Percentiles rank a stretch among this genome's conserved stretches.
Evolutionary conservation across 768 basidiomycete species (phyloP).

Genomic region (Termitomyces sp.): DNA sequence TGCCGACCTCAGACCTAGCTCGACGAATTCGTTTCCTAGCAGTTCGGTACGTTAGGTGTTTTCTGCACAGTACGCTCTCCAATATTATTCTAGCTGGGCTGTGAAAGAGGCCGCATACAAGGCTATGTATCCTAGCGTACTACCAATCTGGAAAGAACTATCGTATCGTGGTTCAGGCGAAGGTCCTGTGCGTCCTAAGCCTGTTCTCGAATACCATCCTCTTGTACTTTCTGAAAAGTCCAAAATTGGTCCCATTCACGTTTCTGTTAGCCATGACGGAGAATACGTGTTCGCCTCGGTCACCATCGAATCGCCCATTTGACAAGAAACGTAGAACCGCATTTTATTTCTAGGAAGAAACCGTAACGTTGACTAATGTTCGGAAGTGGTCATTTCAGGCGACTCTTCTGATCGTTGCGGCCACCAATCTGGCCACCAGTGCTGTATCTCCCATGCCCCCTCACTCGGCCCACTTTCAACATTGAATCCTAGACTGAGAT

Average conservation of each 20-base stretch:
- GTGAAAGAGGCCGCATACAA: slow-evolving; percentile 88
- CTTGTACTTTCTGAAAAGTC: slow-evolving; percentile 11
- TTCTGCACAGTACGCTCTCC: neutral
- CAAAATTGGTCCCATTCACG: slow-evolving; percentile 41
- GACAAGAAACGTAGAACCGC: neutral
- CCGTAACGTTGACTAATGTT: neutral
- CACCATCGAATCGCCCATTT: slow-evolving; percentile 39
- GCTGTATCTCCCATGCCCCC: slow-evolving; percentile 41
- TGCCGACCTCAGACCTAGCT: slow-evolving; percentile 16
- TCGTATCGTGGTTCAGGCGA: slow-evolving; percentile 34
- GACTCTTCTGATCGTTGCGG: slow-evolving; percentile 23
- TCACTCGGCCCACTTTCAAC: slow-evolving; percentile 21
- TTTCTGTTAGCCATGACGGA: slow-evolving; percentile 79
- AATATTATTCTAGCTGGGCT: slow-evolving; percentile 51
- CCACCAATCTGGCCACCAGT: slow-evolving; percentile 71
- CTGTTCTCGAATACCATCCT: slow-evolving; percentile 40
- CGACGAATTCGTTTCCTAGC: slow-evolving; percentile 49
- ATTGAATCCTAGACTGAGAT: slow-evolving; percentile 35
- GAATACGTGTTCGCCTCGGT: slow-evolving; percentile 72
- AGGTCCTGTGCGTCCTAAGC: slow-evolving; percentile 22
- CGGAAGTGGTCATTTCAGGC: neutral
- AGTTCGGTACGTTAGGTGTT: slow-evolving; percentile 52
- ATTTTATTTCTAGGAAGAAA: neutral
- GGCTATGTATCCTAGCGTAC: slow-evolving; percentile 59
- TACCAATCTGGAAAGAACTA: slow-evolving; percentile 73